A percentile compares a stretch with the other conserved stretches of the same genome.
Conservation (phyloP, 2,329 filamentous ascomycete species). For the Keithomyces neogunnii region DNA sequence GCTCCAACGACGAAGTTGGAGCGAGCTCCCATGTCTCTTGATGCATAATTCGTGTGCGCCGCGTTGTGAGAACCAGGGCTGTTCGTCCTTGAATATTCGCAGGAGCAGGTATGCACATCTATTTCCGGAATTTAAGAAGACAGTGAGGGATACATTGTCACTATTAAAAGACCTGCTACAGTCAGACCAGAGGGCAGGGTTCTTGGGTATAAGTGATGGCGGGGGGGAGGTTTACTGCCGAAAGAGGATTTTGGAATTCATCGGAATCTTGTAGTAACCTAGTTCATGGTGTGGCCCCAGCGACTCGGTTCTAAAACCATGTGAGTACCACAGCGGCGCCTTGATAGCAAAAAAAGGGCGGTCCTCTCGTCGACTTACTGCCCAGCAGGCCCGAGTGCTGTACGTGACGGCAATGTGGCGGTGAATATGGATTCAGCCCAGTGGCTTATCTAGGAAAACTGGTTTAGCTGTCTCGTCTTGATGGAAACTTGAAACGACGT, state of each 20-base stretch:
- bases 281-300: constrained; percentile 37
- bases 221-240: constrained; percentile 33
- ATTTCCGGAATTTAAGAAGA: constrained; percentile 37
- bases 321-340: background rate
- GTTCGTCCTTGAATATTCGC: constrained; percentile 30
- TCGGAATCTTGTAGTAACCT: constrained; percentile 34
- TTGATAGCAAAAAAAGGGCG: background rate
- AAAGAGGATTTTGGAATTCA: constrained; percentile 43
- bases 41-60: constrained; percentile 49
- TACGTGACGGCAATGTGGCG: constrained; percentile 41
- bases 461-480: background rate
- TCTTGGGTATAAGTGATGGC: constrained; percentile 2
- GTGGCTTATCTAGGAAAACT: constrained; percentile 35
- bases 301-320: constrained; percentile 31
- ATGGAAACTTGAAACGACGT: background rate
- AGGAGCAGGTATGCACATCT: constrained; percentile 39
- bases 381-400: constrained; percentile 32
- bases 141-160: constrained; percentile 44
- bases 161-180: constrained; percentile 42
- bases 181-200: constrained; percentile 4
- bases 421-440: constrained; percentile 57
- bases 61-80: constrained; percentile 37
- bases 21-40: constrained; percentile 35
- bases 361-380: constrained; percentile 20
- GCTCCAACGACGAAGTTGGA: constrained; percentile 47